Base-by-base conservation (phyloP, 2,329 filamentous ascomycete genomes). In the Sarocladium strictum region DNA sequence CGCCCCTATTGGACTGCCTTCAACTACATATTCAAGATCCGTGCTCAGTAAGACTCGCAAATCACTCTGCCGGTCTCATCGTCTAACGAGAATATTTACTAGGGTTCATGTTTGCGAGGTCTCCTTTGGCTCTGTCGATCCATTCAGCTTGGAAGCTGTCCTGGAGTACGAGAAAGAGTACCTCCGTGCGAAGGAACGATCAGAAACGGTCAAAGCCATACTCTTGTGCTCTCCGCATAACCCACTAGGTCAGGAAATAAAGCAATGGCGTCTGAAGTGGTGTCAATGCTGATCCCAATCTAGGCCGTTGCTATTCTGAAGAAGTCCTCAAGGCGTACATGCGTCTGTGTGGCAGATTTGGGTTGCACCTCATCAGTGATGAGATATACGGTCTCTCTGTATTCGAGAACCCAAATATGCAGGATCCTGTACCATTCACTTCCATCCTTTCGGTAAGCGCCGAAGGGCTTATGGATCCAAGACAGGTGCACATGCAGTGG, bases 321-420 rank as follows among this genome's bases (percentile, higher is more conserved):
- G 63, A 68, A 5, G 71, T 71, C 0, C 60, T 81, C 2, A 56
- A 74, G 1, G 66, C 64, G 6, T 63, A 79, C 21, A 72, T 82
- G 69, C 60, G 62, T 2, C 71, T 83, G 53, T 83, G 79, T 58
- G 66, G 77, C 53, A 70, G 68, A 38, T 69, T 80, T 57, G 59
- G 64, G 3, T 65, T 84, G 3, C 79, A 84, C 56, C 66, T 83
- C 45, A 72, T 84, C 59, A 77, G 75, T 57, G 80, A 84, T 61
- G 81, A 84, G 61, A 76, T 84, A 37, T 84, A 83, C 60, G 80
- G 75, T 10, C 67, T 77, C 35, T 79, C 76, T 1, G 69, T 76
- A 0, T 83, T 75, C 56, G 56, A 75, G 63, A 61, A 66, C 27
- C 33, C 65, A 58, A 26, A 49, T 15, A 9, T 9, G 9, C 12